Evolutionary conservation across 352 stramenopile genomes (phyloP).

Genomic region (Phytophthora melonis): DNA sequence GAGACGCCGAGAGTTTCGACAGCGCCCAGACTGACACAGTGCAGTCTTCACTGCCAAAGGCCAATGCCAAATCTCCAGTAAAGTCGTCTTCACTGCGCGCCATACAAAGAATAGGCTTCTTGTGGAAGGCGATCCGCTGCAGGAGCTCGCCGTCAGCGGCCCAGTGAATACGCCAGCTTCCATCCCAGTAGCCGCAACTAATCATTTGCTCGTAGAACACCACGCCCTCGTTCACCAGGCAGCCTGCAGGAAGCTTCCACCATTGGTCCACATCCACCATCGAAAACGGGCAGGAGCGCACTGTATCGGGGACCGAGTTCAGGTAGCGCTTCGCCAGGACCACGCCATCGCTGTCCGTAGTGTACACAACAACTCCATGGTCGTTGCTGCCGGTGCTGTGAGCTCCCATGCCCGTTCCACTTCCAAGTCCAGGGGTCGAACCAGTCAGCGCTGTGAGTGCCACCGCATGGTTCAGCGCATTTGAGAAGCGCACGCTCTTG

Average conservation of each 20-base stretch:
- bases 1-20: conserved; percentile 80
- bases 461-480: conserved; percentile 69
- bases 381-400: conserved; percentile 64
- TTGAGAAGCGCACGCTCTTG: conserved; percentile 83
- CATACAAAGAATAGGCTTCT: conserved; percentile 90
- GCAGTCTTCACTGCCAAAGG: conserved; percentile 88
- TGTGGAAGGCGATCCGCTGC: conserved; percentile 89
- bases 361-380: conserved; percentile 84
- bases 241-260: conserved; percentile 84
- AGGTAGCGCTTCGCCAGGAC: conserved; percentile 84
- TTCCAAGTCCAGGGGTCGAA: conserved; percentile 61
- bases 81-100: conserved; percentile 87
- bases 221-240: conserved; percentile 77
- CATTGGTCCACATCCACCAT: conserved; percentile 88
- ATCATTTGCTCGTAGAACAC: conserved; percentile 93
- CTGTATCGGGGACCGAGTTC: conserved; percentile 73
- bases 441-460: conserved; percentile 55
- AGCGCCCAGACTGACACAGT: conserved; percentile 89
- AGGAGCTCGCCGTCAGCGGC: conserved; percentile 85
- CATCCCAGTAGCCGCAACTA: conserved; percentile 90
- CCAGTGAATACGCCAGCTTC: conserved; percentile 90
- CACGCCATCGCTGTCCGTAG: conserved; percentile 75
- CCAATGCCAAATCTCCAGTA: conserved; percentile 83
- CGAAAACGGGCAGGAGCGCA: conserved; percentile 77
- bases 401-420: conserved; percentile 77